Base-by-base conservation (phyloP, 208 protist genomes). In the Histomonas meleagridis region DNA sequence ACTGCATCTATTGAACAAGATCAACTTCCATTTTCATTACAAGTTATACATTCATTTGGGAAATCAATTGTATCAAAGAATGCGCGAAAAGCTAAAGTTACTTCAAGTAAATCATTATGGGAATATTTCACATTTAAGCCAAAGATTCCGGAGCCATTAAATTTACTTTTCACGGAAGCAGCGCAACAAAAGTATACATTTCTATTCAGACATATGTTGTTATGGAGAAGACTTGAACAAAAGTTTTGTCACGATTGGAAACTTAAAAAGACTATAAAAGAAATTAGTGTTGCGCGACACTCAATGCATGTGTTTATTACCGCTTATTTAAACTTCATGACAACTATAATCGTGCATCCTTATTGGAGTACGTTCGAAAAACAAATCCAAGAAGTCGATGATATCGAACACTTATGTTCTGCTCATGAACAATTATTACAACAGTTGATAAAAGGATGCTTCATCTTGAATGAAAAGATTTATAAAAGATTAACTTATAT, bases 191-290 rank as follows among this genome's bases (percentile, higher is more conserved):
- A 86, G 38, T 86, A 86, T 49, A 18, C 76, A 38, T 38, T 86
- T 38, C 23, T 86, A 7, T 86, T 46, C 18, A 32, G 76, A 26
- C 46, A 51, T 26, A 43, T 86, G 32, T 35, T 86, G 46, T 18
- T 86, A 32, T 86, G 76, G 76, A 86, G 55, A 46, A 86, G 76
- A 38, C 18, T 86, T 51, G 76, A 86, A 86, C 9, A 46, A 51
- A 86, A 86, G 26, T 86, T 53, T n/a, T 53, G 40, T 1, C 23
- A 55, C 5, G 10, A 51, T 4, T 86, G 46, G 46, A 86, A 55
- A 9, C 32, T 86, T 26, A 51, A 46, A 35, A 72, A 72, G 18
- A 43, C 32, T 18, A n/a, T 72, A 5, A 43, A 43, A 72, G 18
- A 86, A 38, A n/a, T 86, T 55, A 51, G 40, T 86, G 76, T 46